Evolutionary conservation across 1,139 yeast species (phyloP), one percentile per base, ranked within the genome.

Genomic region (Williopsis jadinii): DNA sequence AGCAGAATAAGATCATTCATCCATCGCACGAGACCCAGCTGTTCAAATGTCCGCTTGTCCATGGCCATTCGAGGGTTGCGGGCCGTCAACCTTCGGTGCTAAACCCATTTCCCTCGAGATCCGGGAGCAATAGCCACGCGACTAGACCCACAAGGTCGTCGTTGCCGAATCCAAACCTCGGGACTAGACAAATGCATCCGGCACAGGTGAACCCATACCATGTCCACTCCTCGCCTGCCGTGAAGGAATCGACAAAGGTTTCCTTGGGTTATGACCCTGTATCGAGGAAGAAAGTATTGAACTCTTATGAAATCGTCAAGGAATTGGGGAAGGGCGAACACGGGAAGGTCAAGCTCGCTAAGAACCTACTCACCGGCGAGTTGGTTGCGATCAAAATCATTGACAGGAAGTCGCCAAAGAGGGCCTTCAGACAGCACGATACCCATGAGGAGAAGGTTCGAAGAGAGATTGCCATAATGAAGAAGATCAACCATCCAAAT

Each of bases 281-380:
- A 3, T 81, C 86, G 3, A 82, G 84, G 46, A 75, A 95, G 39
- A 85, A 90, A 59, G 80, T 84, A 28, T 71, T 94, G 47, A 94
- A 94, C 63, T 82, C 95, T 0, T 94, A 92, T 59, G 98, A 92
- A 61, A 85, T 94, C 33, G 66, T 90, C 32, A 70, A 74, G 35
- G 97, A 92, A 62, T 71, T 94, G 32, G 99, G 99, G 4, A 73
- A 86, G 38, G 99, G 99, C 11, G 97, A 92, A 61, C 98, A 92
- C 62, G 98, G 99, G 13, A 90, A 88, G 61, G 99, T 94, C 35
- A 94, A 92, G 61, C 70, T 94, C 24, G 98, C 96, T 0, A 74
- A 75, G 46, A 94, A 90, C 58, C 62, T 82, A 41, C 72, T 77
- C 19, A 73, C 83, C 11, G 75, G 79, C 39, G 84, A 81, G 51